A percentile compares a stretch with the other conserved stretches of the same genome.
phyloP scores from a whole-genome alignment of 306 rosid species.

The Senna siamea region DNA sequence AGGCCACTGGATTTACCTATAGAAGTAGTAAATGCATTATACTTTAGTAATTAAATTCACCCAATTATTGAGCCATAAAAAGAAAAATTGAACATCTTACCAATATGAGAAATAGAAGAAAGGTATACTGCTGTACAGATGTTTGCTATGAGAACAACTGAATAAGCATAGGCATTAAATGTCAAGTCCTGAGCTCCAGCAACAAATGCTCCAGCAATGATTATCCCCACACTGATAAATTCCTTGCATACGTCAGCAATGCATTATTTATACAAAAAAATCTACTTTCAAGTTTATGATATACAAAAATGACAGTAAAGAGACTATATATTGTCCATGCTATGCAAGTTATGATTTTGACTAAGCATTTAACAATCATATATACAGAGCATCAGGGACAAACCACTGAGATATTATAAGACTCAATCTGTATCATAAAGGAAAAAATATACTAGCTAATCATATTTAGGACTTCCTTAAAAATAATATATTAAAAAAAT shows the following conservation, averaged over 20 bases:
- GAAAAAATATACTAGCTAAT: background rate
- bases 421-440: background rate
- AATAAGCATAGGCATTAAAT: slow-evolving; percentile 63
- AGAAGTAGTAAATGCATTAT: slow-evolving; percentile 26
- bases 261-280: slow-evolving; percentile 28
- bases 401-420: background rate
- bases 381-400: background rate
- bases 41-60: slow-evolving; percentile 5
- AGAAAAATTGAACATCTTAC: slow-evolving; percentile 43
- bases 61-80: slow-evolving; percentile 30
- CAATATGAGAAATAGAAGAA: slow-evolving; percentile 65
- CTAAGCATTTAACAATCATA: background rate
- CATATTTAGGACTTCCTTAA: background rate
- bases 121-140: slow-evolving; percentile 66
- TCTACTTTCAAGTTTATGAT: background rate
- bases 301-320: background rate
- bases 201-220: slow-evolving; percentile 62
- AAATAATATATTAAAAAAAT: background rate
- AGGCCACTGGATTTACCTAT: slow-evolving; percentile 80
- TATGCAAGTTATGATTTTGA: background rate
- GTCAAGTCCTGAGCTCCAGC: slow-evolving; percentile 76
- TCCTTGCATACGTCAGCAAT: slow-evolving; percentile 45
- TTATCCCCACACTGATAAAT: slow-evolving; percentile 67
- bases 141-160: slow-evolving; percentile 66
- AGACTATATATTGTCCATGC: background rate